These are phyloP conservation scores for Helicocarpus griseus DNA, from an alignment of 2,329 filamentous ascomycete species.

Conservation along the genomic window DNA sequence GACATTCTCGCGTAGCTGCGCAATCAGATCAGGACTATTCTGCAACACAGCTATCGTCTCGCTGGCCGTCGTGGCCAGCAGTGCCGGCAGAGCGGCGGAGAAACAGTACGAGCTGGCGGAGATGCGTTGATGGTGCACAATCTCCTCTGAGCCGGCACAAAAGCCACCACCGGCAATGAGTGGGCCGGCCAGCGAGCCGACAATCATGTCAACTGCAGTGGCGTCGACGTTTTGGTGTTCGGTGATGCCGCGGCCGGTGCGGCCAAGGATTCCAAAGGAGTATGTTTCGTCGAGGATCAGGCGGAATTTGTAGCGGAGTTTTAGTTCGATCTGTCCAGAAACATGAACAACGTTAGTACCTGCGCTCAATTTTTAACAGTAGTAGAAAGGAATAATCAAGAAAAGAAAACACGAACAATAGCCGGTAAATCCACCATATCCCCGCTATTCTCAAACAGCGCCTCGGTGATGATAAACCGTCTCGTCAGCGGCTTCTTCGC, in stretches of 20 bases:
- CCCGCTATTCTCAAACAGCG: slow-evolving; percentile 81
- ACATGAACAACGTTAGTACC: too few relatives aligned
- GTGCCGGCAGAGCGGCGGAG: slow-evolving; percentile 85
- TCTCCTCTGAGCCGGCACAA: slow-evolving; percentile 82
- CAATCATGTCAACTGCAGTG: slow-evolving; percentile 90
- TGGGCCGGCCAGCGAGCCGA: slow-evolving; percentile 82
- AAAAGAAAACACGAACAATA: slow-evolving; percentile 48
- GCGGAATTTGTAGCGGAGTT: slow-evolving; percentile 95
- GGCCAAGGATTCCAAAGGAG: slow-evolving; percentile 89
- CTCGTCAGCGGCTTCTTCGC: slow-evolving; percentile 79
- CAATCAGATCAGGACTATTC: slow-evolving; percentile 72
- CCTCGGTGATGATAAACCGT: slow-evolving; percentile 93
- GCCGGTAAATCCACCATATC: slow-evolving; percentile 78
- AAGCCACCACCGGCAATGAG: slow-evolving; percentile 91
- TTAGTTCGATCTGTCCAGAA: slow-evolving; percentile 63
- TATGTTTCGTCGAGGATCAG: slow-evolving; percentile 95
- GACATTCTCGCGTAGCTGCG: slow-evolving; percentile 74
- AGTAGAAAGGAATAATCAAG: not conserved
- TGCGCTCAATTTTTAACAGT: too few relatives aligned
- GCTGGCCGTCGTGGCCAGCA: slow-evolving; percentile 90
- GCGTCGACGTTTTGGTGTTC: slow-evolving; percentile 96
- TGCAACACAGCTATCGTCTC: slow-evolving; percentile 82
- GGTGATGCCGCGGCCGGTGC: slow-evolving; percentile 83
- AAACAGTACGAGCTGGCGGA: slow-evolving; percentile 88
- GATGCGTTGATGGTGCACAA: slow-evolving; percentile 93